These are phyloP conservation scores for Trichoderma pleuroti DNA, from an alignment of 2,329 filamentous ascomycete genomes.

Conservation along the genomic window DNA sequence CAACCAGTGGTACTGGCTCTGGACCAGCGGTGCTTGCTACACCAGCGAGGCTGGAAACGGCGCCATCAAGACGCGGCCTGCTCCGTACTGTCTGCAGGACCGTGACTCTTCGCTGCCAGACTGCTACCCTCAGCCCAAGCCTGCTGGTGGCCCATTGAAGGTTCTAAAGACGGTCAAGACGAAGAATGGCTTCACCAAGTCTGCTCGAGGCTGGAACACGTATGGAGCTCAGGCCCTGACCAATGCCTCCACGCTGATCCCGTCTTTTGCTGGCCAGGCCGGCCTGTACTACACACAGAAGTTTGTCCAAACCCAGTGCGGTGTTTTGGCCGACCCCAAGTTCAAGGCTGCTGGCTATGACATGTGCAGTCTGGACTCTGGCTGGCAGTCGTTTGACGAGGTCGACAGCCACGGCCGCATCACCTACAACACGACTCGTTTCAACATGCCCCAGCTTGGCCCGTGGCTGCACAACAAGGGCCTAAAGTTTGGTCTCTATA, in stretches of 20 bases:
- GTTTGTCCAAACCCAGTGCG: slow-evolving; percentile 18
- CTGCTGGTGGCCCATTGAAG: neutral
- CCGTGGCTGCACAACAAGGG: slow-evolving; percentile 14
- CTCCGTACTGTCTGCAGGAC: slow-evolving; percentile 10
- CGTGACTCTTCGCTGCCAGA: neutral
- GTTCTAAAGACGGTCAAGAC: slow-evolving; percentile 6
- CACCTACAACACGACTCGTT: slow-evolving; percentile 16
- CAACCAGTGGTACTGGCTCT: slow-evolving; percentile 13
- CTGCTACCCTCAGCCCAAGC: slow-evolving; percentile 3
- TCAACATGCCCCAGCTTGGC: slow-evolving; percentile 18
- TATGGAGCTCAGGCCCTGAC: slow-evolving; percentile 9
- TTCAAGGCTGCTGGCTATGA: slow-evolving; percentile 16
- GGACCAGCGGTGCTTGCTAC: neutral
- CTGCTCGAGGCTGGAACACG: slow-evolving; percentile 15
- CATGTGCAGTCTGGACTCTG: slow-evolving; percentile 26
- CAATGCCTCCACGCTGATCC: slow-evolving; percentile 1
- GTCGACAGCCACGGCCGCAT: slow-evolving; percentile 17
- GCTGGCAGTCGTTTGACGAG: slow-evolving; percentile 25
- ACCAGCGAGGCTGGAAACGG: neutral
- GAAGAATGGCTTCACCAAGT: neutral
- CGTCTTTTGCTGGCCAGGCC: slow-evolving; percentile 15
- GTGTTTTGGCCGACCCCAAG: slow-evolving; percentile 1
- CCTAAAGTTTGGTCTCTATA: slow-evolving; percentile 16
- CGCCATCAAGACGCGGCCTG: slow-evolving; percentile 4
- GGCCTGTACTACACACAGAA: slow-evolving; percentile 14